These are phyloP conservation scores for Suhomyces chickasaworum DNA, from an alignment of 1,139 yeast genomes.

Conservation along the genomic window DNA sequence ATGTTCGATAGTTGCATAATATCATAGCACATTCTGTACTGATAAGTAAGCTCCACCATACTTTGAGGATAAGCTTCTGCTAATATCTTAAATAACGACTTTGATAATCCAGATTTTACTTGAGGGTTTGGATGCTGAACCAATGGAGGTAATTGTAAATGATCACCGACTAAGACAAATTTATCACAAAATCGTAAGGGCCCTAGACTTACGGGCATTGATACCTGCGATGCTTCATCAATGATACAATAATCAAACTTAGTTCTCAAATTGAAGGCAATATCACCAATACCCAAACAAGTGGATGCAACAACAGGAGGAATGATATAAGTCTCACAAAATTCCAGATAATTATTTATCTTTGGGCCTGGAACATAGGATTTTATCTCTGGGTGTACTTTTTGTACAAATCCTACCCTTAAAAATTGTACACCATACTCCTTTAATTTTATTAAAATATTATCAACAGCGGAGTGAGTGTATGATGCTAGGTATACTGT, in stretches of 20 bases:
- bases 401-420: constrained; percentile 57
- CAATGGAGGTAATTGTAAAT: constrained; percentile 85
- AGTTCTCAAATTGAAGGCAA: constrained; percentile 55
- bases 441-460: constrained; percentile 72
- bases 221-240: constrained; percentile 95
- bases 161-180: constrained; percentile 93
- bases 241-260: constrained; percentile 89
- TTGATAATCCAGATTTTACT: constrained; percentile 64
- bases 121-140: constrained; percentile 63
- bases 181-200: constrained; percentile 77
- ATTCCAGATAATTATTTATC: constrained; percentile 48
- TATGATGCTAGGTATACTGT: constrained; percentile 79
- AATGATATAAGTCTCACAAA: constrained; percentile 45
- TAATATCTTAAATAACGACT: constrained; percentile 72
- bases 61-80: constrained; percentile 73
- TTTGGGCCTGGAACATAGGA: constrained; percentile 52
- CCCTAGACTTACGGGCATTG: constrained; percentile 88
- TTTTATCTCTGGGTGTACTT: constrained; percentile 65
- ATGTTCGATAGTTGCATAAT: constrained; percentile 82
- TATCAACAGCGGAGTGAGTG: constrained; percentile 96
- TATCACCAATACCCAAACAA: constrained; percentile 74
- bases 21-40: constrained; percentile 91
- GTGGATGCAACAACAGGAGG: constrained; percentile 88
- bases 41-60: constrained; percentile 74
- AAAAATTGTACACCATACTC: constrained; percentile 48